Conservation (phyloP, 2,329 filamentous ascomycete genomes). For the Fusarium mundagurra region DNA sequence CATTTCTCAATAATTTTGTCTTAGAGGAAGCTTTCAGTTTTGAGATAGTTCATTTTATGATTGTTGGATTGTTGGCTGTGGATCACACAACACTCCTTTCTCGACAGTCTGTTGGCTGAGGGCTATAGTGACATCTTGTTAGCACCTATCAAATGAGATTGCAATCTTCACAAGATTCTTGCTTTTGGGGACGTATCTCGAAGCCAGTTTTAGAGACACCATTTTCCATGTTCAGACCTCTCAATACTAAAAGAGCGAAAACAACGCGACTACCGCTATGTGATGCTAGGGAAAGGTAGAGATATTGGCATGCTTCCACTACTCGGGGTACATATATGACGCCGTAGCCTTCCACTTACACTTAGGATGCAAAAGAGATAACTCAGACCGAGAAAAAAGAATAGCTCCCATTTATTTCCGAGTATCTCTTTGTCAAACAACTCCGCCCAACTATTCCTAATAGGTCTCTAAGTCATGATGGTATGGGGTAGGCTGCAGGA, state of each 20-base stretch:
- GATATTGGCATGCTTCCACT: background rate
- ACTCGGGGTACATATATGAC: background rate
- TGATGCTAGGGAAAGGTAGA: background rate
- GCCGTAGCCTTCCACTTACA: background rate
- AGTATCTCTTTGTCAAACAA: background rate
- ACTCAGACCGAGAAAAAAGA: background rate
- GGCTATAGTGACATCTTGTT: background rate
- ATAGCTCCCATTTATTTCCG: background rate
- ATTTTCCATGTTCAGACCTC: background rate
- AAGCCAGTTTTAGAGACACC: background rate
- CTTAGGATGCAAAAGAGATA: background rate
- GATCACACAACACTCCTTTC: background rate
- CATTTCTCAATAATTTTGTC: no score
- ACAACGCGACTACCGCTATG: background rate
- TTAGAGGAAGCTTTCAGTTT: background rate
- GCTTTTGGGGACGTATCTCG: background rate
- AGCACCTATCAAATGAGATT: background rate
- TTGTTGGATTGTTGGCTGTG: background rate
- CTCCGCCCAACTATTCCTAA: background rate
- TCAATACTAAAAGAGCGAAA: background rate
- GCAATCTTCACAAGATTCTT: background rate
- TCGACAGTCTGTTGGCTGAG: background rate
- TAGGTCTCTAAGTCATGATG: slow-evolving; percentile 15
- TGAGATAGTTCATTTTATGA: no score
- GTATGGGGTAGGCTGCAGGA: slow-evolving; percentile 20